Conservation (phyloP, 2,329 filamentous ascomycete genomes). For the Trichoderma asperellum region DNA sequence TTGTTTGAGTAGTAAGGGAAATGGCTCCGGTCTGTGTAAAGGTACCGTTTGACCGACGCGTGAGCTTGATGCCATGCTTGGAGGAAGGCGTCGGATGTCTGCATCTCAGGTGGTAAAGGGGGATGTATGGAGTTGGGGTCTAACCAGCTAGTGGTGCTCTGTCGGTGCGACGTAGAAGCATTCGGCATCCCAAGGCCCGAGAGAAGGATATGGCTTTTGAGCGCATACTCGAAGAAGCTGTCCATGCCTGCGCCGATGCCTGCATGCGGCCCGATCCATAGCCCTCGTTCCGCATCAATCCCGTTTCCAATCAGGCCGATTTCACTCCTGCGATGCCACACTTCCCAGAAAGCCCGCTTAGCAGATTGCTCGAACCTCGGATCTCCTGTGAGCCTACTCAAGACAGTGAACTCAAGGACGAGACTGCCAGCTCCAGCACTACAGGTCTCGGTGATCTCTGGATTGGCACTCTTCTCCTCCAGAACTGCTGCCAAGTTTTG, state of each 20-base stretch:
- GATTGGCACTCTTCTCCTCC: slow-evolving; percentile 44
- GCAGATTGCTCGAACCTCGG: slow-evolving; percentile 84
- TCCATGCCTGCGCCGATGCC: slow-evolving; percentile 96
- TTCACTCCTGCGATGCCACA: slow-evolving; percentile 86
- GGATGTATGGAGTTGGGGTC: slow-evolving; percentile 66
- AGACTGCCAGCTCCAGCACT: slow-evolving; percentile 95
- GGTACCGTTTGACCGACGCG: slow-evolving; percentile 82
- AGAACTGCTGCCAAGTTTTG: slow-evolving; percentile 42
- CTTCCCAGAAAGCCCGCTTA: slow-evolving; percentile 93
- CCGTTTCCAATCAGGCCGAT: slow-evolving; percentile 89
- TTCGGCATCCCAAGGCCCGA: slow-evolving; percentile 72
- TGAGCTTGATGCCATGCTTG: slow-evolving; percentile 84
- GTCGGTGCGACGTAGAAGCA: slow-evolving; percentile 45
- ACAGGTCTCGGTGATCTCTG: slow-evolving; percentile 92
- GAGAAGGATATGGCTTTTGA: slow-evolving; percentile 90
- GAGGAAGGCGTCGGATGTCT: slow-evolving; percentile 78
- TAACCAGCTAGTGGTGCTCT: slow-evolving; percentile 53
- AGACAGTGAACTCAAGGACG: slow-evolving; percentile 87
- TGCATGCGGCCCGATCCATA: slow-evolving; percentile 87
- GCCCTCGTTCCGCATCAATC: slow-evolving; percentile 86
- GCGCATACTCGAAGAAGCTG: slow-evolving; percentile 97
- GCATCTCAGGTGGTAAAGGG: slow-evolving; percentile 65
- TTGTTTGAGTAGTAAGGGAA: slow-evolving; percentile 94
- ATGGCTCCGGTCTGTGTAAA: slow-evolving; percentile 77
- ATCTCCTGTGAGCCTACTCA: slow-evolving; percentile 87